These are phyloP conservation scores for Theileria parva DNA, from an alignment of 169 alveolate genomes.

Conservation along the genomic window DNA sequence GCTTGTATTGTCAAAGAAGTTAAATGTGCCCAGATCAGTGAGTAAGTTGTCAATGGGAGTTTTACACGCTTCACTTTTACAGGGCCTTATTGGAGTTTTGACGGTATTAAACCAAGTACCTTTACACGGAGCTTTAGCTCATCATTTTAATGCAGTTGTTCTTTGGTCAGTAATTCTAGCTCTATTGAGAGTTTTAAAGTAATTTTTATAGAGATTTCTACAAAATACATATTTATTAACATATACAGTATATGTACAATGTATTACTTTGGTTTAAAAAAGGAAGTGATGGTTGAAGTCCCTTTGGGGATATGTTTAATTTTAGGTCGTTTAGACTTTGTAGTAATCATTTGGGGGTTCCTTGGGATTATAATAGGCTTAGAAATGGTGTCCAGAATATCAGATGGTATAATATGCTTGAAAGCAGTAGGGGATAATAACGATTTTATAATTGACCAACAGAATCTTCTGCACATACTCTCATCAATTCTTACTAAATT, in stretches of 20 bases:
- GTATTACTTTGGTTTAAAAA: slow-evolving; percentile 3
- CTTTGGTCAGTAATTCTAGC: slow-evolving; percentile 68
- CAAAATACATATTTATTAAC: not conserved
- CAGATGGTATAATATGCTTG: slow-evolving; percentile 5
- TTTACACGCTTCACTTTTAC: slow-evolving; percentile 70
- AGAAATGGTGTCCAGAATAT: not conserved
- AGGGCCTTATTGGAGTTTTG: slow-evolving; percentile 67
- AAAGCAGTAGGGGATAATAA: not conserved
- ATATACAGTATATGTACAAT: not conserved
- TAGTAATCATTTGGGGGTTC: not conserved
- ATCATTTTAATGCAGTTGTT: slow-evolving; percentile 74
- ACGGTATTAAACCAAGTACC: slow-evolving; percentile 74
- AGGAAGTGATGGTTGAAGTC: slow-evolving; percentile 6
- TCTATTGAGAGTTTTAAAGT: slow-evolving; percentile 36
- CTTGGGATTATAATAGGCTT: not conserved
- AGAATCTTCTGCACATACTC: slow-evolving; percentile 13
- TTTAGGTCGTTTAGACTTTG: not conserved
- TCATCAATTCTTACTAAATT: slow-evolving; percentile 14
- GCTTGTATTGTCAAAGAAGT: slow-evolving; percentile 33
- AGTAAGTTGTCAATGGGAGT: slow-evolving; percentile 64
- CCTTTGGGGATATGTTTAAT: not conserved
- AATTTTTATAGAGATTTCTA: not conserved
- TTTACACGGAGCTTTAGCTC: slow-evolving; percentile 71
- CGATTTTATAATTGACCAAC: slow-evolving; percentile 26
- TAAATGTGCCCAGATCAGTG: slow-evolving; percentile 37